Evolutionary conservation across 2,329 filamentous ascomycete species (phyloP).

Genomic region (Penicillium frequentans): DNA sequence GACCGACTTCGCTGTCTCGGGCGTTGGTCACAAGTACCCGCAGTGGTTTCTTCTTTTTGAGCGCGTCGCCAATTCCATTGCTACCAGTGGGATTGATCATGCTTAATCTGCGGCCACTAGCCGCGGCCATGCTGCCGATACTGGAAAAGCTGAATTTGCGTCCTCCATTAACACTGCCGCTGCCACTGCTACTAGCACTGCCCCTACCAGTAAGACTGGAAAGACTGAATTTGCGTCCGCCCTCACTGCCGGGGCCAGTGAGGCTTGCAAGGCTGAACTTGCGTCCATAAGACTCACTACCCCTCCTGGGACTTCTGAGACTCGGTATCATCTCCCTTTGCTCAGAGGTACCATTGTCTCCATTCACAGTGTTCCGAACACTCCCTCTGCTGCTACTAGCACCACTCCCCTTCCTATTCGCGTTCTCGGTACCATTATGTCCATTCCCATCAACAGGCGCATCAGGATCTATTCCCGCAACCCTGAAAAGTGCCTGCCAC

Average conservation of each 20-base stretch:
- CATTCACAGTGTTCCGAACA: background rate
- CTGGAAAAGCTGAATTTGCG: background rate
- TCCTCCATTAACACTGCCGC: background rate
- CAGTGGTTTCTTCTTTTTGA: conserved; percentile 17
- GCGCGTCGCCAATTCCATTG: conserved; percentile 3
- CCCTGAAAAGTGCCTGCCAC: conserved; percentile 43
- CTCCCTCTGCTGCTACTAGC: background rate
- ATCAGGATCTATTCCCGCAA: conserved; percentile 34
- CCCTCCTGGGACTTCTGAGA: background rate
- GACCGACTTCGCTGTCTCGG: conserved; percentile 37
- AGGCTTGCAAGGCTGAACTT: background rate
- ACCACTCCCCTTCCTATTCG: background rate
- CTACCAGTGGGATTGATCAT: background rate
- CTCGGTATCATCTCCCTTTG: background rate
- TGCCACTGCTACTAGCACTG: conserved; percentile 3
- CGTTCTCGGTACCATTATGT: background rate
- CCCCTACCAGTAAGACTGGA: background rate
- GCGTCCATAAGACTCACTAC: background rate
- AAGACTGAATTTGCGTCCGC: background rate
- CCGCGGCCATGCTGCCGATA: background rate
- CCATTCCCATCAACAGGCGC: conserved; percentile 2
- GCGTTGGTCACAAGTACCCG: conserved; percentile 42
- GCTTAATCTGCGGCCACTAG: background rate
- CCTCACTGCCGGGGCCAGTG: background rate
- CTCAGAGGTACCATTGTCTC: background rate